Evolutionary conservation across 2,329 filamentous ascomycete genomes (phyloP), one percentile per base, ranked within the genome.

Genomic region (Aspergillus alliaceus): DNA sequence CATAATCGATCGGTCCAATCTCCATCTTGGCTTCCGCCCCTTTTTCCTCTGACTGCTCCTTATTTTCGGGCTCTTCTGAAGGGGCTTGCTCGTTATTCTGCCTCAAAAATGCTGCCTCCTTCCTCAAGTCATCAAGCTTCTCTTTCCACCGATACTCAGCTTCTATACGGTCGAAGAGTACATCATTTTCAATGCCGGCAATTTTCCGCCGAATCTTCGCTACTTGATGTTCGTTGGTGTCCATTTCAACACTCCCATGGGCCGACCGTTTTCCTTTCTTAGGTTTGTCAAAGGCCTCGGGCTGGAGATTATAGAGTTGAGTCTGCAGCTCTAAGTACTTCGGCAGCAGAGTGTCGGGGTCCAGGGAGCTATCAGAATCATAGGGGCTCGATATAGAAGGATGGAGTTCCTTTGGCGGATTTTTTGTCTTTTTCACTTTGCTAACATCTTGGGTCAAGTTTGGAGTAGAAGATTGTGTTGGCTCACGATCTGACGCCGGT

Each of bases 261-360:
- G 71, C 60, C 34, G 60, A 62, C 68, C 77, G 77, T 63, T 77
- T 80, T 37, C 71, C 79, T 61, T 76, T 77, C 18, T 62, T 72
- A 47, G 58, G 64, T 39, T 59, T 71, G 59, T 79, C 77, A 61
- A 82, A 81, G 53, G 77, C 72, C 20, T 82, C 78, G 20, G 85
- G 81, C 61, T 87, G 82, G 15, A 87, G 72, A 46, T 81, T 80
- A 72, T 87, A 89, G n/a, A 88, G 79, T 61, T 80, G 88, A 53
- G 83, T 79, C 73, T 91, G 93, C 18, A 90, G 84, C 15, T 88
- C 85, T 20, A 99, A 67, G 73, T 93, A 98, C 58, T 86, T 84
- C 1, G 90, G 87, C 25, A 93, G 79, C 56, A 93, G 78, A 39
- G 89, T 84, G 61, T 93, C 89, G 1, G 90, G 89, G 61, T 92